Percentiles rank a stretch among this genome's conserved stretches.
phyloP scores from a whole-genome alignment of 768 basidiomycete species.

The Leucosporidium creatinivorum region DNA sequence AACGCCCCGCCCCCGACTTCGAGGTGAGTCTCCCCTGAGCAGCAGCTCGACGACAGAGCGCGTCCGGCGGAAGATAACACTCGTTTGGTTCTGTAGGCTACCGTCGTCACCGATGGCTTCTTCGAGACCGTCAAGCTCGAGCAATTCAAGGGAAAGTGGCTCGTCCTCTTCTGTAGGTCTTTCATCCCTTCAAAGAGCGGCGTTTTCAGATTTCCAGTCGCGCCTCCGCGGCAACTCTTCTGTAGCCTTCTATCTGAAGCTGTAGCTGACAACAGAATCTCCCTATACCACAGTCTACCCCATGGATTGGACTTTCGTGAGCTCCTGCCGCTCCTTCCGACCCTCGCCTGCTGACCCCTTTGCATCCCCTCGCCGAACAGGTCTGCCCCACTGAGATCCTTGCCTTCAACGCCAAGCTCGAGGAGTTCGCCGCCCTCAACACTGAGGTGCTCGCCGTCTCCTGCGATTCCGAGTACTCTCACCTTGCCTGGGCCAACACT shows the following conservation, averaged over 20 bases:
- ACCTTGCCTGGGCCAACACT: slow-evolving; percentile 50
- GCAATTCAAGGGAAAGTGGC: slow-evolving; percentile 47
- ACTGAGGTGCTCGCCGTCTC: slow-evolving; percentile 76
- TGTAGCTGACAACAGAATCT: not conserved
- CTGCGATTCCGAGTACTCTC: slow-evolving; percentile 66
- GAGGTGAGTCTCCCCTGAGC: slow-evolving; percentile 43
- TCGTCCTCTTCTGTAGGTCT: slow-evolving; percentile 61
- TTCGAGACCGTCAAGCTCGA: slow-evolving; percentile 49
- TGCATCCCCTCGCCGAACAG: slow-evolving; percentile 42
- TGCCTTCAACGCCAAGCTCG: slow-evolving; percentile 82
- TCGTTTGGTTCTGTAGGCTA: slow-evolving; percentile 38
- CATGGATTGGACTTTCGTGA: slow-evolving; percentile 52
- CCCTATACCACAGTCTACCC: slow-evolving; percentile 59
- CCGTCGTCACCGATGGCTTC: slow-evolving; percentile 64
- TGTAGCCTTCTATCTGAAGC: not conserved
- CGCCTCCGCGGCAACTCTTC: not conserved
- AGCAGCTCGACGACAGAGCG: not conserved
- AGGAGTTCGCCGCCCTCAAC: slow-evolving; percentile 63
- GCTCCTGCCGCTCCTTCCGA: not conserved
- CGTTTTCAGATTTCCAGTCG: not conserved
- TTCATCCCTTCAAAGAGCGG: not conserved
- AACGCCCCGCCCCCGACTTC: slow-evolving; percentile 79
- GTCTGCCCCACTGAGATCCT: slow-evolving; percentile 67
- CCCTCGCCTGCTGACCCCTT: slow-evolving; percentile 52
- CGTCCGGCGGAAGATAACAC: not conserved